phyloP scores from a whole-genome alignment of 306 rosid species.

The Dryas octopetala region DNA sequence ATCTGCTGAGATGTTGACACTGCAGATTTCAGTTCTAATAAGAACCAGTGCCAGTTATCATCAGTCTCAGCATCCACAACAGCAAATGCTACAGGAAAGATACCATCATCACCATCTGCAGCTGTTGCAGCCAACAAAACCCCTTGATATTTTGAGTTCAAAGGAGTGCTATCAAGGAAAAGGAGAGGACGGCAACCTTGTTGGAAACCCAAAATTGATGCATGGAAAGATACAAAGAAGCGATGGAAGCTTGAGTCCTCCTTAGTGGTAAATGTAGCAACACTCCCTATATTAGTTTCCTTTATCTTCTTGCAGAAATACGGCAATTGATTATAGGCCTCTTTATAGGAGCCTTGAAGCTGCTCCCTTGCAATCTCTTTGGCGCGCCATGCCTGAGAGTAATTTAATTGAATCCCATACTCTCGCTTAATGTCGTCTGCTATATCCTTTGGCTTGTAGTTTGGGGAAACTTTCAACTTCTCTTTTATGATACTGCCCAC shows the following conservation, averaged over 20 bases:
- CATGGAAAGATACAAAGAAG: conserved; percentile 79
- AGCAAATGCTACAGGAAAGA: conserved; percentile 87
- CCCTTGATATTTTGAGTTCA: conserved; percentile 91
- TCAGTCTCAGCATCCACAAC: conserved; percentile 83
- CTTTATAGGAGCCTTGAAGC: conserved; percentile 95
- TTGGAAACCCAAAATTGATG: conserved; percentile 78
- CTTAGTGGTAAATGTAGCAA: conserved; percentile 82
- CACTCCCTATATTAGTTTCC: conserved; percentile 91
- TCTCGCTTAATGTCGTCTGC: conserved; percentile 91
- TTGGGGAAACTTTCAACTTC: conserved; percentile 83
- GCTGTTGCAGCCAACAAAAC: conserved; percentile 79
- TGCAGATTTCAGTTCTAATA: conserved; percentile 65
- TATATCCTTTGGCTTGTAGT: conserved; percentile 94
- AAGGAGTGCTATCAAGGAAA: conserved; percentile 74
- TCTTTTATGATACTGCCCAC: conserved; percentile 96
- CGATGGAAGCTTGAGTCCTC: conserved; percentile 96
- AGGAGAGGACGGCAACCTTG: conserved; percentile 91
- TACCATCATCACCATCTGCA: conserved; percentile 80
- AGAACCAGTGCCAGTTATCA: conserved; percentile 94
- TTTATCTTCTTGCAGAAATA: conserved; percentile 82
- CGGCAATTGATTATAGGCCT: conserved; percentile 88
- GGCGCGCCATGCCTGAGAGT: conserved; percentile 99
- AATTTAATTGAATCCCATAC: conserved; percentile 87
- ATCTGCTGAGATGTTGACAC: conserved; percentile 55
- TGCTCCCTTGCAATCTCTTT: conserved; percentile 97